Evolutionary conservation across 805 yeast species (phyloP).

Genomic region (Saccharomycopsis oosterbeekiorum): DNA sequence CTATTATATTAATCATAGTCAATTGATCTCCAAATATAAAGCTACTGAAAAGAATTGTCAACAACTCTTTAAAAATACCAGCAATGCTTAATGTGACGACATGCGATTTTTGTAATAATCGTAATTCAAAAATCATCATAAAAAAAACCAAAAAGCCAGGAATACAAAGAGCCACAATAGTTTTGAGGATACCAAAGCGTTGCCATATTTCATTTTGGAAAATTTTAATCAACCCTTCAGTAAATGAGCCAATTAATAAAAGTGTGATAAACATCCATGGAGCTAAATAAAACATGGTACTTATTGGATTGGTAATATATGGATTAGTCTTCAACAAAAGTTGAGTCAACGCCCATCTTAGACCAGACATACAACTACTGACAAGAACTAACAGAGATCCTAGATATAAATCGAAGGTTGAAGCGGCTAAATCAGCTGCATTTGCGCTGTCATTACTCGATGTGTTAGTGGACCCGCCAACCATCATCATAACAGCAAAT

Average conservation of each 20-base stretch:
- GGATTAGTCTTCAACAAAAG: slow-evolving; percentile 54
- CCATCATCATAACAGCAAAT: slow-evolving; percentile 82
- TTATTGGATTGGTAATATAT: slow-evolving; percentile 62
- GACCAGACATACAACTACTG: slow-evolving; percentile 77
- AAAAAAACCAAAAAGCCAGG: slow-evolving; percentile 86
- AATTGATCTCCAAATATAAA: slow-evolving; percentile 67
- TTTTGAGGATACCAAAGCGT: slow-evolving; percentile 43
- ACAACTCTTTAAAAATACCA: slow-evolving; percentile 85
- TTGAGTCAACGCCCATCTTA: slow-evolving; percentile 94
- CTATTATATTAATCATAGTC: slow-evolving; percentile 57
- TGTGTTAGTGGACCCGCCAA: slow-evolving; percentile 32
- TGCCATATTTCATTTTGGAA: slow-evolving; percentile 51
- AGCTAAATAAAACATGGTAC: slow-evolving; percentile 73
- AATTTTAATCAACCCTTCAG: slow-evolving; percentile 50
- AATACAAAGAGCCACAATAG: slow-evolving; percentile 49
- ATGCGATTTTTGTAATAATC: slow-evolving; percentile 69
- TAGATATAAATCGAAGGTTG: slow-evolving; percentile 21
- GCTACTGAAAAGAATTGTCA: slow-evolving; percentile 64
- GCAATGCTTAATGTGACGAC: slow-evolving; percentile 82
- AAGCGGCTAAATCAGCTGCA: background rate
- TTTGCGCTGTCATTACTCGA: slow-evolving; percentile 18
- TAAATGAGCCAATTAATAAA: slow-evolving; percentile 47
- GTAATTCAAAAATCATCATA: slow-evolving; percentile 84
- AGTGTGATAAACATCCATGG: slow-evolving; percentile 72
- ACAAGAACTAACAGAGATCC: slow-evolving; percentile 70